phyloP scores from a whole-genome alignment of 73 alveolate species.

The Tetrahymena malaccensis region DNA sequence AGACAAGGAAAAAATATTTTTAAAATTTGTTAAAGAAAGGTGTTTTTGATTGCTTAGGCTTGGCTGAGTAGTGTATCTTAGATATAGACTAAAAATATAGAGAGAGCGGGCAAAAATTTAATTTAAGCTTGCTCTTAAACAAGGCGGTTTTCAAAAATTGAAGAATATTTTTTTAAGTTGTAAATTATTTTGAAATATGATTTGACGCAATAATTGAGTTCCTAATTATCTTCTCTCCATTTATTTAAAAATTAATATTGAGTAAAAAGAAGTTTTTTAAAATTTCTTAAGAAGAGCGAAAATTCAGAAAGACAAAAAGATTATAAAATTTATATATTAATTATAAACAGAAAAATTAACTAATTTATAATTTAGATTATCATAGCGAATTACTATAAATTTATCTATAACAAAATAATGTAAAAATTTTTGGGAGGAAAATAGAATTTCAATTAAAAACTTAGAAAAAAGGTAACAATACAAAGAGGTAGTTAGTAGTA shows the following conservation, averaged over 20 bases:
- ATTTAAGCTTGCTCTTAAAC: neutral
- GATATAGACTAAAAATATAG: neutral
- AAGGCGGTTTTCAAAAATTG: neutral
- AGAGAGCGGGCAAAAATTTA: neutral
- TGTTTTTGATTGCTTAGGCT: neutral
- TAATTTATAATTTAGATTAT: neutral
- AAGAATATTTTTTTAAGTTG: neutral
- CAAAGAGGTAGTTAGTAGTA: neutral
- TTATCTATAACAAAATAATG: neutral
- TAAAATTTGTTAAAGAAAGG: neutral
- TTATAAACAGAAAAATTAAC: neutral
- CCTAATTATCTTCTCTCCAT: neutral
- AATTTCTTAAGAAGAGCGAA: neutral
- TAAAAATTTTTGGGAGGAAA: neutral
- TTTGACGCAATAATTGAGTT: neutral
- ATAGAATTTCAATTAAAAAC: neutral
- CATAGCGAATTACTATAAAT: neutral
- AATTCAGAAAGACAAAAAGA: neutral
- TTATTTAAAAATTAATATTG: neutral
- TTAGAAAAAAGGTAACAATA: neutral
- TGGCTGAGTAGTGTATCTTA: too few species aligned
- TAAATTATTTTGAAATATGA: neutral
- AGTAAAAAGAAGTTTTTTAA: neutral
- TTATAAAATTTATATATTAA: neutral
- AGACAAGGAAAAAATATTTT: neutral